Conservation (phyloP, 2,329 filamentous ascomycete species). For the Aspergillus sp. region DNA sequence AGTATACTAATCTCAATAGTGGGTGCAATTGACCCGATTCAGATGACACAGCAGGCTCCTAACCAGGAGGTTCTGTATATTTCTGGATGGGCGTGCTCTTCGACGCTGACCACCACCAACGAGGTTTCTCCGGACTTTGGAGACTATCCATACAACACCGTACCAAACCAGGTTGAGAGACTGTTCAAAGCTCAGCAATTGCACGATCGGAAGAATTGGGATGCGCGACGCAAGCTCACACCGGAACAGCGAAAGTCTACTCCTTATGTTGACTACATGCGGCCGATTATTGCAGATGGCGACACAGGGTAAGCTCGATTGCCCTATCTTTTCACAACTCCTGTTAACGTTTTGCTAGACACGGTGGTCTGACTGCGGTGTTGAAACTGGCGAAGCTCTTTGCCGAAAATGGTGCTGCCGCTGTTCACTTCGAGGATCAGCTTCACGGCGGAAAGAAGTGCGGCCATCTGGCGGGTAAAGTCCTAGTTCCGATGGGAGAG, state of each 20-base stretch:
- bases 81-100: conserved; percentile 96
- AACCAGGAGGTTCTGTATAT: conserved; percentile 96
- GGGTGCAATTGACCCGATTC: conserved; percentile 97
- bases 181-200: conserved; percentile 95
- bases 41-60: conserved; percentile 97
- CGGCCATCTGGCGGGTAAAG: conserved; percentile 93
- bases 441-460: conserved; percentile 98
- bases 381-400: conserved; percentile 97
- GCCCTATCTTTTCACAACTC: not conserved
- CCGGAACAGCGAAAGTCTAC: conserved; percentile 70
- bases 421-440: conserved; percentile 97
- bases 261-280: conserved; percentile 86
- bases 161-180: conserved; percentile 95
- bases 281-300: conserved; percentile 93
- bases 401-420: conserved; percentile 93
- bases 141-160: conserved; percentile 98
- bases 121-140: conserved; percentile 97
- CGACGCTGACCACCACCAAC: conserved; percentile 87
- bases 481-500: conserved; percentile 87
- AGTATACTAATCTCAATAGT: conserved; percentile 52
- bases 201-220: conserved; percentile 96
- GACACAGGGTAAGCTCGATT: conserved; percentile 68
- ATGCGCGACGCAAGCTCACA: conserved; percentile 74
- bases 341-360: conserved; percentile 48
- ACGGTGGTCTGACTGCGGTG: conserved; percentile 88